Evolutionary conservation across 1,284 basidiomycete species (phyloP), one percentile per base, ranked within the genome.

Genomic region (Moniliophthora roreri): DNA sequence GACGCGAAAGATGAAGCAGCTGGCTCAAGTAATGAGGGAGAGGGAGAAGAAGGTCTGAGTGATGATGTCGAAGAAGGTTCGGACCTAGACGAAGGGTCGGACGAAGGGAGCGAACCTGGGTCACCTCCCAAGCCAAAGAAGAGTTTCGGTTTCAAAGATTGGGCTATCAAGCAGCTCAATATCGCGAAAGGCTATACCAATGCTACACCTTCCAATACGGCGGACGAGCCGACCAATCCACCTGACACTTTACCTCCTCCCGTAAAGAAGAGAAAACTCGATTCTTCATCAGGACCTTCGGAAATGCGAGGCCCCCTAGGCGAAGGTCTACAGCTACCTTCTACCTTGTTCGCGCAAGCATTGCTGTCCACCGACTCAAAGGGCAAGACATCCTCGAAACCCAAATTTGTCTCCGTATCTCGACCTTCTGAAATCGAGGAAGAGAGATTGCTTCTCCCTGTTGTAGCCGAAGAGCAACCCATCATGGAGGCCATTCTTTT

Each of bases 401-500:
- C 42, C 69, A 84, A 80, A 58, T 71, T 79, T 39, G 77, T 95
- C n/a, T 69, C 72, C 0, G 79, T 98, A 35, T 74, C 73, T 24
- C 83, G 96, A 9, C 81, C 87, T 1, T 65, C 77, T 32, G 91
- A 91, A 32, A 85, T 98, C 5, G 82, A 90, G 58, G 90, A 89
- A 53, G 78, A 87, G 1, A 77, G 97, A 39, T 73, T 95, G 58
- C 76, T 89, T 54, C 75, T 99, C 1, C 97, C 97, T 2, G 93
- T 99, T 55, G 81, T 95, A 6, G 85, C 89, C 11, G 95, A 99
- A 68, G 97, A 99, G 65, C 95, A 99, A 65, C 79, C 83, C 3
- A 94, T 99, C 51, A 90, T 99, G 80, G 94, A 97, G 65, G 85
- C 93, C 2, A 86, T 99, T 48, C 71, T 94, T 54, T 76, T 98